These are phyloP conservation scores for Aspergillus campestris DNA, from an alignment of 495 filamentous ascomycete genomes.

Conservation along the genomic window DNA sequence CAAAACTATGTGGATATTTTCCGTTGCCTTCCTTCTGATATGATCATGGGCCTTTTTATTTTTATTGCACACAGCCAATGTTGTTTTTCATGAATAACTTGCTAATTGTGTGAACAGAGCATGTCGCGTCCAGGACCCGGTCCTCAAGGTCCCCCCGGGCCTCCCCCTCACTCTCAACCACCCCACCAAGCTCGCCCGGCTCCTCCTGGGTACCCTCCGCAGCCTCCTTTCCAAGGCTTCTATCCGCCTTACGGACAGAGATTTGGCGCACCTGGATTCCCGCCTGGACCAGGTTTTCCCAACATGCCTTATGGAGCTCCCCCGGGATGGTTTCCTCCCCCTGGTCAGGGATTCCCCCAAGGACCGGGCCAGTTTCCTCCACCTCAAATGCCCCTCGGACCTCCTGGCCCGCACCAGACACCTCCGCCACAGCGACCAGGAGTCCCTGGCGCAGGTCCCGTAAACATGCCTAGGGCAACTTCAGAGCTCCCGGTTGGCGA, in stretches of 20 bases:
- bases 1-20: slow-evolving; percentile 90
- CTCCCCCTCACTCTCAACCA: slow-evolving; percentile 29
- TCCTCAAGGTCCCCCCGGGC: slow-evolving; percentile 31
- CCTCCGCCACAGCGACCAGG: slow-evolving; percentile 37
- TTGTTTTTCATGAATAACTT: slow-evolving; percentile 14
- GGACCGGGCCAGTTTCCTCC: slow-evolving; percentile 49
- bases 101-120: slow-evolving; percentile 21
- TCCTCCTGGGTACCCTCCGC: slow-evolving; percentile 43
- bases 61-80: neutral
- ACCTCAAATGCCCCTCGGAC: slow-evolving; percentile 44
- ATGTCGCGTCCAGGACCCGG: slow-evolving; percentile 29
- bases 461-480: slow-evolving; percentile 24
- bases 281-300: slow-evolving; percentile 51
- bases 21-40: slow-evolving; percentile 99
- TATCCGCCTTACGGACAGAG: slow-evolving; percentile 47
- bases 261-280: slow-evolving; percentile 53
- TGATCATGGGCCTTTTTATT: slow-evolving; percentile 20
- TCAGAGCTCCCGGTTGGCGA: slow-evolving; percentile 38
- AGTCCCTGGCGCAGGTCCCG: slow-evolving; percentile 20
- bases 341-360: slow-evolving; percentile 70
- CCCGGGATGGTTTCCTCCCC: slow-evolving; percentile 71
- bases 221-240: slow-evolving; percentile 41
- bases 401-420: slow-evolving; percentile 39
- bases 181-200: slow-evolving; percentile 35
- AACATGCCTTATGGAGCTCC: slow-evolving; percentile 56